phyloP scores from a whole-genome alignment of 2,329 filamentous ascomycete species.

The Beauveria pseudobassiana region DNA sequence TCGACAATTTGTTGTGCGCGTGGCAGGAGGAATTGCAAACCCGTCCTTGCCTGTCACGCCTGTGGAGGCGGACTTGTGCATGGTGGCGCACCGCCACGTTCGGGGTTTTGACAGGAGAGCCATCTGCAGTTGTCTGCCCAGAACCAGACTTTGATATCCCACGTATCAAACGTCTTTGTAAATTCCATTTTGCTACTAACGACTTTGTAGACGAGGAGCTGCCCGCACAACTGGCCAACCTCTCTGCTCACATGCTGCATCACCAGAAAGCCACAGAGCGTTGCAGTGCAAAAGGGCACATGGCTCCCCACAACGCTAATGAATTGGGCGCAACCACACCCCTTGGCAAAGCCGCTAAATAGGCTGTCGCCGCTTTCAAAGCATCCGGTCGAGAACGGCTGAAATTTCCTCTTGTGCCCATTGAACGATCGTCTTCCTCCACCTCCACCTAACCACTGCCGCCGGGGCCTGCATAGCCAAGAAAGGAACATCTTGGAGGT shows the following conservation, averaged over 20 bases:
- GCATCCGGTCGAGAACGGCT: constrained; percentile 6
- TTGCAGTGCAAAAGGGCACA: neutral
- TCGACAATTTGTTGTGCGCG: neutral
- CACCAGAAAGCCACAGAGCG: neutral
- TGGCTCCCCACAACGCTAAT: constrained; percentile 1
- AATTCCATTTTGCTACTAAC: no score
- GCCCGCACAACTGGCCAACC: neutral
- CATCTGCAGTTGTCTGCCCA: no score
- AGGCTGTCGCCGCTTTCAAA: constrained; percentile 5
- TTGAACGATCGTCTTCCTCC: constrained; percentile 1
- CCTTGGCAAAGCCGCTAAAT: constrained; percentile 5
- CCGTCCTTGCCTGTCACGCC: no score
- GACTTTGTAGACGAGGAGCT: neutral
- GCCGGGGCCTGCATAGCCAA: neutral
- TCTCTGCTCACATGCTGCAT: neutral
- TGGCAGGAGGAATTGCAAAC: neutral
- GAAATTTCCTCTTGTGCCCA: constrained; percentile 6
- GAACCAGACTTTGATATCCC: no score
- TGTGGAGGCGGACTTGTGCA: no score
- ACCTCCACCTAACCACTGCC: neutral
- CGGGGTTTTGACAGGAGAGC: no score
- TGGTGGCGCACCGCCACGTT: no score
- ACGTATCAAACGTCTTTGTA: no score
- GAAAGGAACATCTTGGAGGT: neutral
- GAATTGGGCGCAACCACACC: neutral